Percentiles rank a stretch among this genome's conserved stretches.
Evolutionary conservation across 2,329 filamentous ascomycete genomes (phyloP).

Genomic region (Onygenales sp.): DNA sequence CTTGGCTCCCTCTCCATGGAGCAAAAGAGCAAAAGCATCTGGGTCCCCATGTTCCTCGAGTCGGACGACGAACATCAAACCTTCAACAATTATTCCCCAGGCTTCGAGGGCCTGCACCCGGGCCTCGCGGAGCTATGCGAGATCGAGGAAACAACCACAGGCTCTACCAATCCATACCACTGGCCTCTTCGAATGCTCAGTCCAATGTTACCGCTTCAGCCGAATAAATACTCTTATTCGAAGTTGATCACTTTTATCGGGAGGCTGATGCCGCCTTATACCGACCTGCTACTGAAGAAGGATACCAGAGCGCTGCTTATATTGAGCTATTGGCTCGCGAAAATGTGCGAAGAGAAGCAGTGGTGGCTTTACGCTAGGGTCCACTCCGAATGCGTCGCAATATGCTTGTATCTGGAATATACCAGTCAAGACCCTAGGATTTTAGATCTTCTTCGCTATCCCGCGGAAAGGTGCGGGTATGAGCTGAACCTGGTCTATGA

Average conservation of each 20-base stretch:
- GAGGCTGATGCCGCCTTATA: constrained; percentile 21
- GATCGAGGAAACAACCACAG: constrained; percentile 20
- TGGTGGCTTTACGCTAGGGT: constrained; percentile 24
- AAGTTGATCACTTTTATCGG: constrained; percentile 27
- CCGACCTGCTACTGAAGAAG: constrained; percentile 19
- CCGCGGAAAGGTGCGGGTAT: constrained; percentile 25
- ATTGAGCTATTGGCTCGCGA: constrained; percentile 25
- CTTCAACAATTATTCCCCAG: constrained; percentile 20
- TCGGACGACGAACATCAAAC: constrained; percentile 13
- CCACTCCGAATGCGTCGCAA: constrained; percentile 26
- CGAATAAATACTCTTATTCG: constrained; percentile 13
- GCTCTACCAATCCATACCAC: constrained; percentile 25
- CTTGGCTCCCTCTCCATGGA: constrained; percentile 16
- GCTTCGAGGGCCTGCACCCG: constrained; percentile 20
- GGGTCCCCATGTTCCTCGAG: constrained; percentile 22
- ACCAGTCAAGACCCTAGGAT: constrained; percentile 18
- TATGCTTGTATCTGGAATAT: constrained; percentile 27
- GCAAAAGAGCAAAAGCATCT: constrained; percentile 23
- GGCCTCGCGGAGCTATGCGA: constrained; percentile 26
- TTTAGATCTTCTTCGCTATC: constrained; percentile 23
- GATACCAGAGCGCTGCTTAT: constrained; percentile 24
- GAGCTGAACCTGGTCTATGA: constrained; percentile 16
- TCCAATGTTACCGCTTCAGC: constrained; percentile 20
- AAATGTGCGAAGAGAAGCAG: constrained; percentile 17
- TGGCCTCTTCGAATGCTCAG: constrained; percentile 27